Conservation (phyloP, 257 asterid species). For the Capsicum pubescens region DNA sequence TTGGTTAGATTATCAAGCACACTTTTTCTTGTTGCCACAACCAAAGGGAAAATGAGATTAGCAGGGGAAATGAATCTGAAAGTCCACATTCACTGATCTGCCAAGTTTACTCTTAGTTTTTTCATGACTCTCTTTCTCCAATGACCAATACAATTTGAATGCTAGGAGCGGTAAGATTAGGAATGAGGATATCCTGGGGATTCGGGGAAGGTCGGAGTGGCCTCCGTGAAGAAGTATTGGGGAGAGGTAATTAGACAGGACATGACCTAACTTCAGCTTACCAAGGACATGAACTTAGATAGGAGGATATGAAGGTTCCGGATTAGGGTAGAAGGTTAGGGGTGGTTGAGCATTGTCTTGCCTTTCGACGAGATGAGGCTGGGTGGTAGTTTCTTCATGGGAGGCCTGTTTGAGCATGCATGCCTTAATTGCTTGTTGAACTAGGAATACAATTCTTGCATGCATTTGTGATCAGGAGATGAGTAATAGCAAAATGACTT, state of each 20-base stretch:
- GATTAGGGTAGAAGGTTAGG: too few relatives aligned
- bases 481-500: conserved; percentile 2
- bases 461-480: conserved; percentile 23
- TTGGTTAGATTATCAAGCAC: not conserved
- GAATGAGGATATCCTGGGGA: too few relatives aligned
- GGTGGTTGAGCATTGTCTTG: too few relatives aligned
- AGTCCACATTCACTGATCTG: conserved; percentile 3
- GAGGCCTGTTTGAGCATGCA: conserved; percentile 13
- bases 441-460: conserved; percentile 3
- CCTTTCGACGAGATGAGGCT: too few relatives aligned
- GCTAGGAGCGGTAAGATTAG: too few relatives aligned
- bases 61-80: conserved; percentile 4
- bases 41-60: not conserved
- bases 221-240: too few relatives aligned
- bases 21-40: not conserved
- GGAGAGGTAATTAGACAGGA: too few relatives aligned
- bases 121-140: not conserved
- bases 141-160: not conserved
- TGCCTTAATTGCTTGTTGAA: not conserved
- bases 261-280: too few relatives aligned
- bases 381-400: not conserved
- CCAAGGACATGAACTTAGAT: too few relatives aligned
- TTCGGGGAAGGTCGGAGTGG: too few relatives aligned
- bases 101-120: not conserved
- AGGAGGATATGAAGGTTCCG: too few relatives aligned